phyloP scores from a whole-genome alignment of 139 green algal genomes.

The Zygnema circumcarinatum region DNA sequence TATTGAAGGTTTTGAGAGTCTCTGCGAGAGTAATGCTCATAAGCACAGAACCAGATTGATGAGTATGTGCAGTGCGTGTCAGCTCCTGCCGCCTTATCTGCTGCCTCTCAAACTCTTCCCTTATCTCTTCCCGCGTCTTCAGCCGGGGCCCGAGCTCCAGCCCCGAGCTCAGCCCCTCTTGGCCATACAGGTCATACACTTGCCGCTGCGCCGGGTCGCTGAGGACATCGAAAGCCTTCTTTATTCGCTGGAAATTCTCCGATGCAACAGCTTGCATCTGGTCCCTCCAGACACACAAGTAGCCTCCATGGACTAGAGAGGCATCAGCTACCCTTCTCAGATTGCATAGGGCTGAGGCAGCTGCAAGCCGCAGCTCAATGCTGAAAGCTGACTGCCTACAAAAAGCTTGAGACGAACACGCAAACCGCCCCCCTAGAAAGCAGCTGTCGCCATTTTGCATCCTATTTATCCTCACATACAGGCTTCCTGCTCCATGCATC shows the following conservation, averaged over 20 bases:
- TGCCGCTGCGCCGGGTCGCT: conserved; percentile 44
- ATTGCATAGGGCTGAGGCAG: too few species aligned
- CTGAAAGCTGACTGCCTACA: too few species aligned
- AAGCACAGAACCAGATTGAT: conserved; percentile 31
- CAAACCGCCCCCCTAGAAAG: too few species aligned
- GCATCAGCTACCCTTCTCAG: too few species aligned
- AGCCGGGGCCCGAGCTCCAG: conserved; percentile 46
- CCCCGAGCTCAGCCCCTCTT: conserved; percentile 51
- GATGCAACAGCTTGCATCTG: conserved; percentile 57
- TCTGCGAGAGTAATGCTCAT: conserved; percentile 34
- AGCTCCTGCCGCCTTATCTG: conserved; percentile 31
- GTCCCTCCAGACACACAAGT: not conserved
- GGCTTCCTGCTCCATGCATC: too few species aligned
- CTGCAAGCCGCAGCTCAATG: too few species aligned
- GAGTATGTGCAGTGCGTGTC: not conserved
- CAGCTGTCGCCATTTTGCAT: too few species aligned
- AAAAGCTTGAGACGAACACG: too few species aligned
- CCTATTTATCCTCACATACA: too few species aligned
- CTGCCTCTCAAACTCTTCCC: conserved; percentile 49
- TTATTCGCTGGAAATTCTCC: conserved; percentile 55
- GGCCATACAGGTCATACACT: conserved; percentile 66
- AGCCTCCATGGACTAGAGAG: not conserved
- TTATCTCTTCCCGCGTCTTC: conserved; percentile 57
- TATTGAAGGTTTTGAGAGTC: not conserved
- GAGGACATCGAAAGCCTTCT: conserved; percentile 62